A percentile compares a stretch with the other conserved stretches of the same genome.
These are phyloP conservation scores for Salix brachista DNA, from an alignment of 345 rosid species.

Conservation along the genomic window DNA sequence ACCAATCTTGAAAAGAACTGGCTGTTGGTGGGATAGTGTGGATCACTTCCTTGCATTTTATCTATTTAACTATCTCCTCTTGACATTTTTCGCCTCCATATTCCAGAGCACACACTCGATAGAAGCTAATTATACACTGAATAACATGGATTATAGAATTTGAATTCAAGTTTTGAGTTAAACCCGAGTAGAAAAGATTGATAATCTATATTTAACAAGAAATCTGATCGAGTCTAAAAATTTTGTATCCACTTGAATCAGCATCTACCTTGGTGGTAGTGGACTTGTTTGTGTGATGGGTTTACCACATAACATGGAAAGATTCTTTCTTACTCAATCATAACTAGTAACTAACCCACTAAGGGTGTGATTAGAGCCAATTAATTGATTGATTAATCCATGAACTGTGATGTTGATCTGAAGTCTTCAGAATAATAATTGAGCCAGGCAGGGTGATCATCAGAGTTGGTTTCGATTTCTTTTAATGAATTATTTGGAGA, in stretches of 20 bases:
- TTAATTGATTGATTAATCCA: neutral
- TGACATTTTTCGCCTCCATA: no score
- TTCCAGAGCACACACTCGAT: no score
- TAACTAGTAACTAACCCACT: slow-evolving; percentile 27
- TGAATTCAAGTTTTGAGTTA: no score
- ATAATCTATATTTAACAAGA: neutral
- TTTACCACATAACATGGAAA: slow-evolving; percentile 52
- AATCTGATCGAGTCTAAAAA: neutral
- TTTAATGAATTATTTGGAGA: neutral
- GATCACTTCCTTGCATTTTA: slow-evolving; percentile 7
- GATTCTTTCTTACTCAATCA: slow-evolving; percentile 59
- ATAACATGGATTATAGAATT: no score
- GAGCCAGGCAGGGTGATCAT: no score
- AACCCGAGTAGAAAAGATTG: no score
- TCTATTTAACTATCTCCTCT: neutral
- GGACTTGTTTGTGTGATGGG: slow-evolving; percentile 14
- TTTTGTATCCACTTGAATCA: no score
- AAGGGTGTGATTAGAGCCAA: neutral
- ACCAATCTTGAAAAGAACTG: neutral
- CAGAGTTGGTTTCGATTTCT: neutral
- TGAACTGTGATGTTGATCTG: slow-evolving; percentile 27
- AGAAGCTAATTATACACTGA: no score
- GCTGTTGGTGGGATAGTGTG: slow-evolving; percentile 1
- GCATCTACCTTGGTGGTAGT: neutral
- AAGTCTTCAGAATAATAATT: neutral